Percentiles rank a stretch among this genome's conserved stretches.
phyloP scores from a whole-genome alignment of 768 basidiomycete species.

The Leccinum boreale region DNA sequence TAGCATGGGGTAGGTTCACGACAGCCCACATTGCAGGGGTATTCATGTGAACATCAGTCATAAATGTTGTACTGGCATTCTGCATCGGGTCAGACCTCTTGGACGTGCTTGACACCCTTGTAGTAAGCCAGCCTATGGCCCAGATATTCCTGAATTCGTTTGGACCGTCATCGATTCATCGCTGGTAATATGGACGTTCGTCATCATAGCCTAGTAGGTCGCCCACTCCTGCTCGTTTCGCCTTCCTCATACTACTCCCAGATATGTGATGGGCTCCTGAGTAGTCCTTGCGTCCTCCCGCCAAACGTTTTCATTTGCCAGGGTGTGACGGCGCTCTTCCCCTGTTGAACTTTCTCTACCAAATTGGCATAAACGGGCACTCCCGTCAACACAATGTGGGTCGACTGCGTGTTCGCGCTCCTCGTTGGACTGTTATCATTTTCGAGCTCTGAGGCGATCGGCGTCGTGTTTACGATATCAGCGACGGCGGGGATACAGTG shows the following conservation, averaged over 20 bases:
- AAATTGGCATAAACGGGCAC: conserved; percentile 31
- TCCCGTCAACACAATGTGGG: conserved; percentile 39
- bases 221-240: not conserved
- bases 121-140: conserved; percentile 35
- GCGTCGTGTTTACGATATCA: conserved; percentile 46
- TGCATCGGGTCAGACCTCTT: conserved; percentile 51
- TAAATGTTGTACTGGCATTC: conserved; percentile 51
- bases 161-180: conserved; percentile 34
- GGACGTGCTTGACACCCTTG: conserved; percentile 29
- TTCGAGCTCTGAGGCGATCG: conserved; percentile 49
- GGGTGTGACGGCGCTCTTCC: conserved; percentile 55
- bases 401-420: conserved; percentile 38
- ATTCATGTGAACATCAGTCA: conserved; percentile 29
- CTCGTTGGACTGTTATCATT: conserved; percentile 52
- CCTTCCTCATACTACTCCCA: conserved; percentile 4
- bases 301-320: conserved; percentile 51
- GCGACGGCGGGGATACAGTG: no score
- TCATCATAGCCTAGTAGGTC: conserved; percentile 45
- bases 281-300: conserved; percentile 45
- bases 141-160: conserved; percentile 38
- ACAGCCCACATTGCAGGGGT: no score
- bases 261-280: conserved; percentile 44
- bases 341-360: conserved; percentile 47
- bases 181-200: conserved; percentile 49
- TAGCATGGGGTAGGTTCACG: no score